Conservation (phyloP, 352 stramenopile species). For the Elongisporangium prolatum region DNA sequence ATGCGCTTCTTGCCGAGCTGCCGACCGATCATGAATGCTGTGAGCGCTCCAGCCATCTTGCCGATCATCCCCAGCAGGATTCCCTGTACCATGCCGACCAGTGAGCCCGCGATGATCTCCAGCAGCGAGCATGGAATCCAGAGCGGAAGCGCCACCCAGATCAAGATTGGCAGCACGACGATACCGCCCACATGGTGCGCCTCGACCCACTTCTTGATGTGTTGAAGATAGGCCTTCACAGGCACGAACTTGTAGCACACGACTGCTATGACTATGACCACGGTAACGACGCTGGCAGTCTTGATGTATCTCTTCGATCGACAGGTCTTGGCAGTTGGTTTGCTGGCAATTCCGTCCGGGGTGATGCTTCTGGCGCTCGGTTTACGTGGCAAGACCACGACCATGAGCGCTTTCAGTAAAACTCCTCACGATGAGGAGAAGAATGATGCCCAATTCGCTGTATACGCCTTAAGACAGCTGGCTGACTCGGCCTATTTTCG, state of each 20-base stretch:
- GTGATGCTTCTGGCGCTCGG: not conserved
- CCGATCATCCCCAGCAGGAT: slow-evolving; percentile 9
- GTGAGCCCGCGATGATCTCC: slow-evolving; percentile 10
- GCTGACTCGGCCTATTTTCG: not conserved
- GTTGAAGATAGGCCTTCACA: slow-evolving; percentile 3
- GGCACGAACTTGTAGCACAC: slow-evolving; percentile 3
- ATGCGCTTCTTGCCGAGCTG: slow-evolving; percentile 6
- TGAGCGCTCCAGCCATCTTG: slow-evolving; percentile 7
- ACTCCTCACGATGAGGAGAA: not conserved
- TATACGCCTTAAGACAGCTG: not conserved
- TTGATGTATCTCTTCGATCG: slow-evolving; percentile 1
- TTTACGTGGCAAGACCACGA: not conserved
- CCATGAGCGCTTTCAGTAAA: not conserved
- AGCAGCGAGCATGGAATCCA: slow-evolving; percentile 13
- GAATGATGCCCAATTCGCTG: not conserved
- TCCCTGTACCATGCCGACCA: slow-evolving; percentile 10
- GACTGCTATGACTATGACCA: not conserved
- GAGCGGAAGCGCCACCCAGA: slow-evolving; percentile 8
- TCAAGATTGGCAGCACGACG: slow-evolving; percentile 3
- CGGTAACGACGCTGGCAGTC: not conserved
- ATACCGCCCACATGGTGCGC: slow-evolving; percentile 2
- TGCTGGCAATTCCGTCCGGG: not conserved
- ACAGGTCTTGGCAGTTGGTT: not conserved
- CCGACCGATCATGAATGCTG: slow-evolving; percentile 10
- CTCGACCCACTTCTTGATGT: slow-evolving; percentile 5